These are phyloP conservation scores for Myxozyma neglecta DNA, from an alignment of 805 yeast genomes.

Conservation along the genomic window DNA sequence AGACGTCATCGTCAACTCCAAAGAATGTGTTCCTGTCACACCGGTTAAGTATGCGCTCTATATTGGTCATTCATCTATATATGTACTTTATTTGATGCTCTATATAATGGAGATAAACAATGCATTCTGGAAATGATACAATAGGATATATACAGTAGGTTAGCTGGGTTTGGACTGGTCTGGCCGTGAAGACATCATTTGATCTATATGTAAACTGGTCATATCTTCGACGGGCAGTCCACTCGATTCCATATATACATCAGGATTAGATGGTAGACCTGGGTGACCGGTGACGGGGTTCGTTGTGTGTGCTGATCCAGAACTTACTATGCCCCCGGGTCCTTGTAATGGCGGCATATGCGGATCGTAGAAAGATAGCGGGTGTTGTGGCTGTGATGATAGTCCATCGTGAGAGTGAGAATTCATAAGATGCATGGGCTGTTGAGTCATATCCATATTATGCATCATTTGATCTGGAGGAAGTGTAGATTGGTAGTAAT, in stretches of 20 bases:
- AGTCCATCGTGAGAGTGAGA: background rate
- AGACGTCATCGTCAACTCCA: too few species aligned
- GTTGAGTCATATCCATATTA: background rate
- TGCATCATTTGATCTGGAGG: background rate
- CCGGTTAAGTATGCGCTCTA: too few species aligned
- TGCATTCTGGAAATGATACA: background rate
- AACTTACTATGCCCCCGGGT: background rate
- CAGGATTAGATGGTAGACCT: background rate
- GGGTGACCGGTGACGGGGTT: background rate
- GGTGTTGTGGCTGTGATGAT: background rate
- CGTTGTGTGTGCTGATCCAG: background rate
- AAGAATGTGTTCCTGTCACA: too few species aligned
- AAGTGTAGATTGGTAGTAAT: background rate
- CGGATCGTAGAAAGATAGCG: background rate
- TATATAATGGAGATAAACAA: too few species aligned
- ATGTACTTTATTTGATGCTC: too few species aligned
- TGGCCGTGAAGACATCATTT: background rate
- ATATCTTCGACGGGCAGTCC: background rate
- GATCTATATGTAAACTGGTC: constrained; percentile 1
- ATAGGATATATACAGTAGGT: background rate
- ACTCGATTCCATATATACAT: background rate
- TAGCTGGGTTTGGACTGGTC: background rate
- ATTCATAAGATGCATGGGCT: background rate
- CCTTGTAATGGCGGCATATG: background rate
- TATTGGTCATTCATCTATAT: too few species aligned